Conservation (phyloP, 2,329 filamentous ascomycete species). For the Colletotrichum magnum region DNA sequence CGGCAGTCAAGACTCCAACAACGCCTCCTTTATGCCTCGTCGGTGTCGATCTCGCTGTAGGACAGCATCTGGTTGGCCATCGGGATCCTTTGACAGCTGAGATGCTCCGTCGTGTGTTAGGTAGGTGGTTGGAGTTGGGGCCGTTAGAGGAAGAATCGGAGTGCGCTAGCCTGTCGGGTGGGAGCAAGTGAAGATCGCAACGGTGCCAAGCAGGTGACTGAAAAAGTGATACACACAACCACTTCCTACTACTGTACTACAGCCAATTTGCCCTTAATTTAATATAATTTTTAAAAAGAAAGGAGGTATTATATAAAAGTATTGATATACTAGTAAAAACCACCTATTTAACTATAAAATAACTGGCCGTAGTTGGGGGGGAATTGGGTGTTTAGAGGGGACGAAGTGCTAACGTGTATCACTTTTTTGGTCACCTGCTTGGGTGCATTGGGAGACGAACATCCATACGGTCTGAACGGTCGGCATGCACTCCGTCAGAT, state of each 20-base stretch:
- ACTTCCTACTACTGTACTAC: too few species aligned
- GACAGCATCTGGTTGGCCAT: constrained; percentile 9
- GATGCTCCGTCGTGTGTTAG: not conserved
- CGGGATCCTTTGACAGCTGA: not conserved
- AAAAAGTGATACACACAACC: too few species aligned
- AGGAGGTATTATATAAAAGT: too few species aligned
- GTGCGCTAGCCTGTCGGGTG: not conserved
- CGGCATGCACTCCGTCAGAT: not conserved
- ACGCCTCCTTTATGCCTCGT: constrained; percentile 7
- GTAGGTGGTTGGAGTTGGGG: constrained; percentile 11
- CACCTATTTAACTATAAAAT: too few species aligned
- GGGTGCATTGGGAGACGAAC: not conserved
- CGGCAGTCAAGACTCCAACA: constrained; percentile 5
- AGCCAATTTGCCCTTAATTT: too few species aligned
- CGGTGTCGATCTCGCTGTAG: constrained; percentile 14
- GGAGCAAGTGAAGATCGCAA: constrained; percentile 23
- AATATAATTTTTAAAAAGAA: too few species aligned
- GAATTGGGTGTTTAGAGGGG: too few species aligned
- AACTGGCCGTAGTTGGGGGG: too few species aligned
- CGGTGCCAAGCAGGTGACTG: too few species aligned
- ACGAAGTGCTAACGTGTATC: too few species aligned
- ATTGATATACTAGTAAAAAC: too few species aligned
- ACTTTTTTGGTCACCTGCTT: too few species aligned
- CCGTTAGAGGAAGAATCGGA: constrained; percentile 4
- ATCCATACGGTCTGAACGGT: constrained; percentile 7